Evolutionary conservation across 306 rosid species (phyloP).

Genomic region (Crotalaria pallida): DNA sequence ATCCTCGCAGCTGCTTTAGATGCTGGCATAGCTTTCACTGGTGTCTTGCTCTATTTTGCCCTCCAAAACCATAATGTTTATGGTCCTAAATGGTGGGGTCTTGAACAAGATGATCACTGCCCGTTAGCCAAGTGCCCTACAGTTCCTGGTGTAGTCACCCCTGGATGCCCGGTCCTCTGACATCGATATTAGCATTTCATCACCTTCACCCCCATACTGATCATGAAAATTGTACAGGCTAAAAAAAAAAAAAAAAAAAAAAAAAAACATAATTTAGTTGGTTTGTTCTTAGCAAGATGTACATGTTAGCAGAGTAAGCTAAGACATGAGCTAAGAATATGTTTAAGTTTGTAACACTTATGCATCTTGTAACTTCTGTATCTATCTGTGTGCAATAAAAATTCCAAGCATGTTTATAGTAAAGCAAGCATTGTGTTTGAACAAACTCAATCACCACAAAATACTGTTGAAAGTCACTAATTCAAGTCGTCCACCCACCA

Average conservation of each 20-base stretch:
- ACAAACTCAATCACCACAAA: neutral
- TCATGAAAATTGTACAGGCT: neutral
- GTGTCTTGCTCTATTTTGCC: conserved; percentile 40
- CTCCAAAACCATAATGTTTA: conserved; percentile 34
- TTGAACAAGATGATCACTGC: conserved; percentile 40
- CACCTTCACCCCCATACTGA: neutral
- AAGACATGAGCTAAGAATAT: neutral
- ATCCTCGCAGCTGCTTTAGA: conserved; percentile 68
- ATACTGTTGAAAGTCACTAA: neutral
- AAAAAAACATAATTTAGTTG: neutral
- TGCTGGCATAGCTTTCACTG: conserved; percentile 65
- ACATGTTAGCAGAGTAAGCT: neutral
- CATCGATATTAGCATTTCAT: neutral
- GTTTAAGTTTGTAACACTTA: neutral
- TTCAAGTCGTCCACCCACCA: neutral
- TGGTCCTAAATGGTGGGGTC: conserved; percentile 79
- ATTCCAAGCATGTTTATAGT: neutral
- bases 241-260: neutral
- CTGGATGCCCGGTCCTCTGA: conserved; percentile 53
- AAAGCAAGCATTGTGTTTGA: neutral
- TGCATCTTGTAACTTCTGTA: neutral
- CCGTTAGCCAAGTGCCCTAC: conserved; percentile 60
- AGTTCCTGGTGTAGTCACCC: conserved; percentile 42
- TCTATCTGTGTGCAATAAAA: neutral
- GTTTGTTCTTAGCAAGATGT: conserved; percentile 7